Evolutionary conservation across 495 filamentous ascomycete genomes (phyloP).

Genomic region (Penicillium turbatum): DNA sequence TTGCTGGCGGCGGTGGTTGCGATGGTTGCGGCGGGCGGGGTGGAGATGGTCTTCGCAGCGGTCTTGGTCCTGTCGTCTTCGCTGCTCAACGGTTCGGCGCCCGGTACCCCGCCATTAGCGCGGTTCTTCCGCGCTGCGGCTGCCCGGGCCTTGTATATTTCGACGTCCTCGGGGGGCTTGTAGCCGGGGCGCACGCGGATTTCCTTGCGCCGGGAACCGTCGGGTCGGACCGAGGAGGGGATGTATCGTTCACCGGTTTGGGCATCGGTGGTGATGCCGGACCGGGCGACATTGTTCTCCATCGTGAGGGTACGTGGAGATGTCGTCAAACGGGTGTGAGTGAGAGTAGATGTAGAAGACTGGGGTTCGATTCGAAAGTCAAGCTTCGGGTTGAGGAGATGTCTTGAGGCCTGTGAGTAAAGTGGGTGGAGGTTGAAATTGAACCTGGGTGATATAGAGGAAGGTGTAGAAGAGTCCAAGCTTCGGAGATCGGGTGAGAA

Average conservation of each 20-base stretch:
- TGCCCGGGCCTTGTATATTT: slow-evolving; percentile 89
- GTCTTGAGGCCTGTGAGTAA: too few species aligned
- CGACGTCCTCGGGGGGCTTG: slow-evolving; percentile 90
- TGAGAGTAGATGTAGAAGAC: too few species aligned
- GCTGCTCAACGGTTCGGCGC: slow-evolving; percentile 59
- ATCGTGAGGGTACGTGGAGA: too few species aligned
- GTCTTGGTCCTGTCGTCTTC: slow-evolving; percentile 46
- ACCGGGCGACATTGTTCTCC: slow-evolving; percentile 34
- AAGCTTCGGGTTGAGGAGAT: too few species aligned
- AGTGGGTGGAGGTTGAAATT: neutral
- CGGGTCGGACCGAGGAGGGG: slow-evolving; percentile 77
- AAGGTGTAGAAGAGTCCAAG: slow-evolving; percentile 3
- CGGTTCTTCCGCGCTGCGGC: slow-evolving; percentile 83
- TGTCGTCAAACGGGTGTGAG: too few species aligned
- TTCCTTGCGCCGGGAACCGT: slow-evolving; percentile 84
- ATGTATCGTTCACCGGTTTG: slow-evolving; percentile 78
- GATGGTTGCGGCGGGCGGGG: too few species aligned
- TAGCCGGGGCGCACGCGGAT: slow-evolving; percentile 93
- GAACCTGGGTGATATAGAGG: neutral
- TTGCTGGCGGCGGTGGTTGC: slow-evolving; percentile 51
- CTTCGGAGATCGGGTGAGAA: neutral
- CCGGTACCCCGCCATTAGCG: slow-evolving; percentile 72
- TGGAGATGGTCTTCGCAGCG: slow-evolving; percentile 10
- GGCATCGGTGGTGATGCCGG: slow-evolving; percentile 73
- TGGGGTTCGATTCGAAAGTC: too few species aligned